Evolutionary conservation across 106 monocot species (phyloP).

Genomic region (Vanilla planifolia): DNA sequence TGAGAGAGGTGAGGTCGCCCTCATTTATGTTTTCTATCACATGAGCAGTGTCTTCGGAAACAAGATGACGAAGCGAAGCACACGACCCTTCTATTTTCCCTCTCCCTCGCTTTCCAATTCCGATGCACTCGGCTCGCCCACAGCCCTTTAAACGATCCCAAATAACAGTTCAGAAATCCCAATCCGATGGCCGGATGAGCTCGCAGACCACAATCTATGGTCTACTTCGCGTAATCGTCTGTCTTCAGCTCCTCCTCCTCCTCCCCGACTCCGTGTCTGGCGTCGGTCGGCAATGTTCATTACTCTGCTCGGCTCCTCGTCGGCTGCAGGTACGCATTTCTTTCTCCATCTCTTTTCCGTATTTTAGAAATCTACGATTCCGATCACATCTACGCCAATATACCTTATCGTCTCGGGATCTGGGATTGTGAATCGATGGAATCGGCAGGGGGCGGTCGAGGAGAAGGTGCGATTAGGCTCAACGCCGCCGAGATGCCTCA

Average conservation of each 20-base stretch:
- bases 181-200: constrained; percentile 1
- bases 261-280: neutral
- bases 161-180: no score
- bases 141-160: no score
- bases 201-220: constrained; percentile 1
- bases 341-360: neutral
- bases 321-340: neutral
- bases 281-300: neutral
- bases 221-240: neutral
- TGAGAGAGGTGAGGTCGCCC: no score
- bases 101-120: neutral
- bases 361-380: neutral
- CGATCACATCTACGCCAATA: no score
- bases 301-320: neutral
- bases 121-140: no score
- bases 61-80: neutral
- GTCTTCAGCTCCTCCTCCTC: neutral
- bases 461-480: constrained; percentile 76
- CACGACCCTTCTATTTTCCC: neutral
- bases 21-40: constrained; percentile 5
- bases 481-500: constrained; percentile 90
- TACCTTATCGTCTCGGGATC: neutral
- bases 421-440: neutral
- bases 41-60: neutral
- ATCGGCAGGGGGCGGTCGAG: constrained; percentile 20